A percentile compares a stretch with the other conserved stretches of the same genome.
Evolutionary conservation across 192 early-diverging fungal genomes (phyloP).

Genomic region (Globomyces pollinis-pini): DNA sequence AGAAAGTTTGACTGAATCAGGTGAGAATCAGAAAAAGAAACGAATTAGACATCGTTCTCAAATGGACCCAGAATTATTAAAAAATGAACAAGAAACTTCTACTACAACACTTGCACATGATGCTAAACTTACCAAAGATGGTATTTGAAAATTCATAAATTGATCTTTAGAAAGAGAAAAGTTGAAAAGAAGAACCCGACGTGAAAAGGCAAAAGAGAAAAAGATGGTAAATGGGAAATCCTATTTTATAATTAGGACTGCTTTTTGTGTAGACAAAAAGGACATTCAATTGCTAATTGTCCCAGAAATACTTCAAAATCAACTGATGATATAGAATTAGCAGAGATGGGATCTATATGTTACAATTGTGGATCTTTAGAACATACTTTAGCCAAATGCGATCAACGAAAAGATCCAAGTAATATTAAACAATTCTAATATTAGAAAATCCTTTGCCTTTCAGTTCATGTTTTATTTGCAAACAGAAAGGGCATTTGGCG

Average conservation of each 20-base stretch:
- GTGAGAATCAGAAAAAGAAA: not conserved
- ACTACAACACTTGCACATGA: not conserved
- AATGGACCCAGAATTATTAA: not conserved
- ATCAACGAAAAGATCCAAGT: conserved; percentile 38
- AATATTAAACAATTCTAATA: not conserved
- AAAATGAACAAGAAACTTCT: not conserved
- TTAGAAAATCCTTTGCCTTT: conserved; percentile 51
- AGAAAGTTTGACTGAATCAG: not conserved
- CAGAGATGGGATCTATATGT: conserved; percentile 59
- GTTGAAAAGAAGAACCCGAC: conserved; percentile 23
- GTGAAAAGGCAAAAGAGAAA: conserved; percentile 29
- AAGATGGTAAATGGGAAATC: conserved; percentile 22
- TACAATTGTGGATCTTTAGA: conserved; percentile 83
- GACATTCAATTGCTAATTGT: conserved; percentile 80
- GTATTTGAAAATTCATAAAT: too few species aligned
- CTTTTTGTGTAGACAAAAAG: conserved; percentile 76
- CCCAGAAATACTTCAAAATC: conserved; percentile 33
- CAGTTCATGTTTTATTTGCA: conserved; percentile 86
- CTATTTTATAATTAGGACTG: conserved; percentile 38
- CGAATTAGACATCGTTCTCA: conserved; percentile 3
- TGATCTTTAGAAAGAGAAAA: conserved; percentile 31
- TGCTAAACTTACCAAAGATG: not conserved
- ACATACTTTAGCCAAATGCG: conserved; percentile 75
- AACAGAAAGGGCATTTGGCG: conserved; percentile 73
- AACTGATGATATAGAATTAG: conserved; percentile 18